These are phyloP conservation scores for Polygonum maritimum DNA, from an alignment of 148 eudicot genomes.

Conservation along the genomic window DNA sequence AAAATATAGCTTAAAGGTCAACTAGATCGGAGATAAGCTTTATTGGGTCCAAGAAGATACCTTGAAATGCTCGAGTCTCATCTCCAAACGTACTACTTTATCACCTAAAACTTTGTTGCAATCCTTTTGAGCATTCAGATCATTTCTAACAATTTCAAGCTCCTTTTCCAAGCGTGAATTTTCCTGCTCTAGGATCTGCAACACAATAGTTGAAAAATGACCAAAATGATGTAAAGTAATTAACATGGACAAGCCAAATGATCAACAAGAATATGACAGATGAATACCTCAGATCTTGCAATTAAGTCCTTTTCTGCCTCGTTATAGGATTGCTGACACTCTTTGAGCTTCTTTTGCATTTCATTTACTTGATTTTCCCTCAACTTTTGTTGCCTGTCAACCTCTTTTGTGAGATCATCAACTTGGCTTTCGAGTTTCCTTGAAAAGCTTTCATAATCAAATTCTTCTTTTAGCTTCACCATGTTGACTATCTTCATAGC, in stretches of 20 bases:
- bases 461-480: constrained; percentile 92
- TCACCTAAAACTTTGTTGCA: constrained; percentile 42
- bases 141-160: constrained; percentile 37
- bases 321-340: constrained; percentile 46
- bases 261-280: constrained; percentile 13
- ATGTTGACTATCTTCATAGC: constrained; percentile 92
- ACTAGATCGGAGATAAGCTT: neutral
- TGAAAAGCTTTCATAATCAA: constrained; percentile 85
- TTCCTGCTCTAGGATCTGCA: constrained; percentile 69
- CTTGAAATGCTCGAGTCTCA: constrained; percentile 51
- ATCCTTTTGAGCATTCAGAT: constrained; percentile 53
- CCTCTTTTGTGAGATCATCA: constrained; percentile 66
- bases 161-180: constrained; percentile 43
- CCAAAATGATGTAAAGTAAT: neutral
- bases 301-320: constrained; percentile 63
- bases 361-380: constrained; percentile 50
- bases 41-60: constrained; percentile 23
- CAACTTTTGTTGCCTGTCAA: constrained; percentile 80
- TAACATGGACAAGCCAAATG: neutral
- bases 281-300: constrained; percentile 80
- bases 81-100: constrained; percentile 54
- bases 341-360: constrained; percentile 59
- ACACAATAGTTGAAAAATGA: neutral
- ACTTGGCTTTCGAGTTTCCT: constrained; percentile 85
- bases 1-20: neutral